These are phyloP conservation scores for Nicotiana obtusifolia DNA, from an alignment of 257 asterid genomes.

Conservation along the genomic window DNA sequence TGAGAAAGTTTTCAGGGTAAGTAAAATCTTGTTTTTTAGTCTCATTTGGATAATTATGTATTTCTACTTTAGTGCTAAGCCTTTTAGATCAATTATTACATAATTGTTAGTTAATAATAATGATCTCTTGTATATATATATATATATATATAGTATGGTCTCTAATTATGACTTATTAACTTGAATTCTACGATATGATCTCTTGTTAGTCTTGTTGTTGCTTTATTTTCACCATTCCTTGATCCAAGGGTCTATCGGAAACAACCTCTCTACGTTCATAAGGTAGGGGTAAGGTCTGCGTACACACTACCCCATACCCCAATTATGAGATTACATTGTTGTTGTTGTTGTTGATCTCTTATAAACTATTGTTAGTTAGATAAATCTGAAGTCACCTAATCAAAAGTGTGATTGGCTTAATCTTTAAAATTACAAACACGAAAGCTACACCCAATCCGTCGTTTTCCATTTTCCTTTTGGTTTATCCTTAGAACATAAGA, in stretches of 20 bases:
- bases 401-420: no score
- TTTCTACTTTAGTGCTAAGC: background rate
- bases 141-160: background rate
- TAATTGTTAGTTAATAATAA: background rate
- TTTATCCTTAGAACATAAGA: background rate
- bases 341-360: no score
- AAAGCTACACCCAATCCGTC: background rate
- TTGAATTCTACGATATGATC: no score
- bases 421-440: background rate
- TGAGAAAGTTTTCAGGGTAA: slow-evolving; percentile 82
- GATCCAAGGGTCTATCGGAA: no score
- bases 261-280: no score
- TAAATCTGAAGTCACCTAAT: background rate
- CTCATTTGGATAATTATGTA: slow-evolving; percentile 11
- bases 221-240: no score
- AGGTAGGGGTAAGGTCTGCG: no score
- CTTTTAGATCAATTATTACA: background rate
- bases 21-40: slow-evolving; percentile 13
- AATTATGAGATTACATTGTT: no score
- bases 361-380: no score
- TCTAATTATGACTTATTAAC: background rate
- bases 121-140: background rate
- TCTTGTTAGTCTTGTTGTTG: background rate
- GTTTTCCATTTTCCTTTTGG: background rate
- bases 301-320: no score